Evolutionary conservation across 108 stramenopile genomes (phyloP).

Genomic region (Nitzschia sp.): DNA sequence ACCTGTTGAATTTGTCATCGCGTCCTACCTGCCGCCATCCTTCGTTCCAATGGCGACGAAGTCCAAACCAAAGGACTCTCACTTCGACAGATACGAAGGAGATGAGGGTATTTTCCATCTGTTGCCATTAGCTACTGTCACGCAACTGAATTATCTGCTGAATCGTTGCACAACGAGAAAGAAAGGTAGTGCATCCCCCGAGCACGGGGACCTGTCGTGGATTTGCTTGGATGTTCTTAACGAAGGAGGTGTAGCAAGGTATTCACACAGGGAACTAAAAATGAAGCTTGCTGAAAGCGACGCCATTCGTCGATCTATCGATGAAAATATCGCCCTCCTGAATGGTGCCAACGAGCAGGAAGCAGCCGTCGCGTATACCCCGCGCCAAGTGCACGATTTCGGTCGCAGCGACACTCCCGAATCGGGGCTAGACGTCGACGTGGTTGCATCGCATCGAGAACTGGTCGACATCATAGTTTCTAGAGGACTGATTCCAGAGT

Average conservation of each 20-base stretch:
- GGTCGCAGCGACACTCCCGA: too few species aligned
- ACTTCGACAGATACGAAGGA: slow-evolving; percentile 1
- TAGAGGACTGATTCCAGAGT: neutral
- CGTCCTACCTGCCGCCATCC: slow-evolving; percentile 37
- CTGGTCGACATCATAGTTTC: neutral
- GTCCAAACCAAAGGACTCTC: slow-evolving; percentile 10
- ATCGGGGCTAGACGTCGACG: neutral
- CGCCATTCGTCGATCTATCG: slow-evolving; percentile 29
- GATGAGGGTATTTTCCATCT: slow-evolving; percentile 36
- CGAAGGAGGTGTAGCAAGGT: slow-evolving; percentile 26
- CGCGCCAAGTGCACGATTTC: too few species aligned
- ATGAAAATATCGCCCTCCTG: neutral
- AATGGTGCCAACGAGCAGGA: neutral
- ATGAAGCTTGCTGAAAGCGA: slow-evolving; percentile 22
- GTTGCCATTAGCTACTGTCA: slow-evolving; percentile 23
- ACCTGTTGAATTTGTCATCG: slow-evolving; percentile 41
- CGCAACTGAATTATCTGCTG: slow-evolving; percentile 31
- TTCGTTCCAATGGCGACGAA: neutral
- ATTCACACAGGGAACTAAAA: slow-evolving; percentile 15
- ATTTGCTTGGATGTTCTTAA: slow-evolving; percentile 31
- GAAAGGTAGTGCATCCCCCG: neutral
- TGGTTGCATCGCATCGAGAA: neutral
- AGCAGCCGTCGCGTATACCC: too few species aligned
- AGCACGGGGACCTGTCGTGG: slow-evolving; percentile 17
- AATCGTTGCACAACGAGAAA: slow-evolving; percentile 27